Evolutionary conservation across 2,329 filamentous ascomycete species (phyloP).

Genomic region (Penicillium sp.): DNA sequence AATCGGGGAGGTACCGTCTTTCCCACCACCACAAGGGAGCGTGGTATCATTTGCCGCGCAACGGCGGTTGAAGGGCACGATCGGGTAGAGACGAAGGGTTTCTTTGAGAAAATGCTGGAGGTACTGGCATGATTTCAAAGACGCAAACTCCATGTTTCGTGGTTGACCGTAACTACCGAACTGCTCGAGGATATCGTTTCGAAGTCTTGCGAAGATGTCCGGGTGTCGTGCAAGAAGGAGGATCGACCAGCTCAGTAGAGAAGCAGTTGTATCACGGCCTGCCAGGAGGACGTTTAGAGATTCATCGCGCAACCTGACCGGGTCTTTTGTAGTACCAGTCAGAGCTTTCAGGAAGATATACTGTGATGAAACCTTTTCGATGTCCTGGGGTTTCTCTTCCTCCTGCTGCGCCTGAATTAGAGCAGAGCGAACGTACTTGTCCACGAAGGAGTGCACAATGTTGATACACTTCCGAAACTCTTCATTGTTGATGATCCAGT

Average conservation of each 20-base stretch:
- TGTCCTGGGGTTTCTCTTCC: not conserved
- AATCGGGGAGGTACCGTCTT: conserved; percentile 1
- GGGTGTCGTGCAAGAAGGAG: conserved; percentile 75
- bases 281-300: conserved; percentile 73
- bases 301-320: conserved; percentile 62
- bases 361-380: not conserved
- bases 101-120: not conserved
- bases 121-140: not conserved
- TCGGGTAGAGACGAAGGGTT: conserved; percentile 19
- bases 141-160: conserved; percentile 7
- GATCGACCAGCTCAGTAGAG: conserved; percentile 70
- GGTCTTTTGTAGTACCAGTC: not conserved
- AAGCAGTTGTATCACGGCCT: conserved; percentile 74
- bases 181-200: conserved; percentile 64
- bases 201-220: conserved; percentile 62
- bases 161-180: conserved; percentile 53
- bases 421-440: not conserved
- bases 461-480: conserved; percentile 5
- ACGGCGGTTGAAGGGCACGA: conserved; percentile 28
- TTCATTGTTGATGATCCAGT: not conserved
- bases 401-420: not conserved
- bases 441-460: not conserved
- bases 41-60: conserved; percentile 10
- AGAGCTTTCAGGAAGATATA: conserved; percentile 5
- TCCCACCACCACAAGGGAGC: conserved; percentile 12